Percentiles rank a stretch among this genome's conserved stretches.
Evolutionary conservation across 2,329 filamentous ascomycete species (phyloP).

Genomic region (Pseudodiploospora longispora): DNA sequence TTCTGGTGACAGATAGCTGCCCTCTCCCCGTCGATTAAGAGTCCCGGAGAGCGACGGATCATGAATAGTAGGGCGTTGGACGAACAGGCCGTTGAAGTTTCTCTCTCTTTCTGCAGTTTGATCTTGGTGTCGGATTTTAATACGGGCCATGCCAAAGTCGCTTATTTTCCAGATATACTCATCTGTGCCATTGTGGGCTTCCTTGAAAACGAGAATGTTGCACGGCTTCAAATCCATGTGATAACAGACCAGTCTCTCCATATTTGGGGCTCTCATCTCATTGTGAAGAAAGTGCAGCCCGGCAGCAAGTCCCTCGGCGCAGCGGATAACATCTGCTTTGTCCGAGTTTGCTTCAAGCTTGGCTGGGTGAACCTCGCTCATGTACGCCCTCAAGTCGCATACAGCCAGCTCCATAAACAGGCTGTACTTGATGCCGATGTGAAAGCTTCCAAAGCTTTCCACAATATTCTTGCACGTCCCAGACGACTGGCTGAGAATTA

Average conservation of each 20-base stretch:
- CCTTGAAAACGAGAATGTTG: slow-evolving; percentile 26
- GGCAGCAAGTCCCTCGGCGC: slow-evolving; percentile 23
- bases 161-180: slow-evolving; percentile 30
- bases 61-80: slow-evolving; percentile 10
- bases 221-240: slow-evolving; percentile 33
- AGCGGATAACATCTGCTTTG: slow-evolving; percentile 19
- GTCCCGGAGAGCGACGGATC: slow-evolving; percentile 16
- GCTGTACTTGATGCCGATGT: slow-evolving; percentile 26
- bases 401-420: slow-evolving; percentile 32
- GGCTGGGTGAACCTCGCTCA: slow-evolving; percentile 17
- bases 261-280: slow-evolving; percentile 18
- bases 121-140: slow-evolving; percentile 19
- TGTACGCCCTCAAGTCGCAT: slow-evolving; percentile 29
- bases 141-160: slow-evolving; percentile 32
- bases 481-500: slow-evolving; percentile 22
- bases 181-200: slow-evolving; percentile 6
- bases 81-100: slow-evolving; percentile 22
- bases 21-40: slow-evolving; percentile 21
- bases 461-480: slow-evolving; percentile 26
- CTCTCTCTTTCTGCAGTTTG: slow-evolving; percentile 14
- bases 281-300: slow-evolving; percentile 30
- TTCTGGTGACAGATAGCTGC: slow-evolving; percentile 31
- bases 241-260: slow-evolving; percentile 27
- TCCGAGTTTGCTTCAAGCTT: slow-evolving; percentile 12
- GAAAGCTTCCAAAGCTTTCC: slow-evolving; percentile 26